Conservation (phyloP, 495 filamentous ascomycete genomes). For the Aspergillus olivimuriae region DNA sequence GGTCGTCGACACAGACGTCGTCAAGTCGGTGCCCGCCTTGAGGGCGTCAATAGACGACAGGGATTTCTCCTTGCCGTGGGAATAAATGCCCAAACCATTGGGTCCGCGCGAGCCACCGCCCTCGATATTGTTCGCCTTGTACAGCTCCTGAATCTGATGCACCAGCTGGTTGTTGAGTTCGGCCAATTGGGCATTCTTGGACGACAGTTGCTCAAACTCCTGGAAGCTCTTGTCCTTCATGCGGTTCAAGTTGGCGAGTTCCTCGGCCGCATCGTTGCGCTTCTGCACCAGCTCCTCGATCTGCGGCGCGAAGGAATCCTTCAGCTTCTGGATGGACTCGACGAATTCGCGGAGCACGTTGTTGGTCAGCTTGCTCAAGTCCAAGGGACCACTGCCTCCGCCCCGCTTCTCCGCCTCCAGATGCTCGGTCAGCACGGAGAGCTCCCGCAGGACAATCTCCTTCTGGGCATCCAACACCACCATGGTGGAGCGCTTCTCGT, state of each 20-base stretch:
- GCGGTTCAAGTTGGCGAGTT: conserved; percentile 68
- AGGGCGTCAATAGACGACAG: conserved; percentile 56
- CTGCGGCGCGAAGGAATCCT: conserved; percentile 65
- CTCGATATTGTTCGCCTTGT: conserved; percentile 68
- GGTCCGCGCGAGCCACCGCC: conserved; percentile 45
- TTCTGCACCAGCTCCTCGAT: conserved; percentile 83
- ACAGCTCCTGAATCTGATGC: conserved; percentile 86
- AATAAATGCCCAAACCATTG: conserved; percentile 86
- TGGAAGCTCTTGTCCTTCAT: conserved; percentile 87
- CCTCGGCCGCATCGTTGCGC: conserved; percentile 73
- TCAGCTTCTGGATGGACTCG: conserved; percentile 77
- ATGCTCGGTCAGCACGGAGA: conserved; percentile 79
- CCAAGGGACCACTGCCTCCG: conserved; percentile 54
- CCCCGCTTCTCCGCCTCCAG: conserved; percentile 61
- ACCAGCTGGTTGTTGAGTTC: conserved; percentile 94
- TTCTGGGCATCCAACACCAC: conserved; percentile 92
- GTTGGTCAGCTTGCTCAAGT: conserved; percentile 71
- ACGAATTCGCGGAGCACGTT: conserved; percentile 84
- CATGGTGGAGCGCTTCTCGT: conserved; percentile 93
- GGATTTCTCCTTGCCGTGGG: conserved; percentile 65
- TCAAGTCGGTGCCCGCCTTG: conserved; percentile 45
- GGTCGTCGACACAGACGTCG: conserved; percentile 47
- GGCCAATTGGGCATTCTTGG: conserved; percentile 87
- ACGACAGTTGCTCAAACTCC: conserved; percentile 89
- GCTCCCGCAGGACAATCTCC: conserved; percentile 88